Conservation (phyloP, 768 basidiomycete species). For the Leccinellum luteum region DNA sequence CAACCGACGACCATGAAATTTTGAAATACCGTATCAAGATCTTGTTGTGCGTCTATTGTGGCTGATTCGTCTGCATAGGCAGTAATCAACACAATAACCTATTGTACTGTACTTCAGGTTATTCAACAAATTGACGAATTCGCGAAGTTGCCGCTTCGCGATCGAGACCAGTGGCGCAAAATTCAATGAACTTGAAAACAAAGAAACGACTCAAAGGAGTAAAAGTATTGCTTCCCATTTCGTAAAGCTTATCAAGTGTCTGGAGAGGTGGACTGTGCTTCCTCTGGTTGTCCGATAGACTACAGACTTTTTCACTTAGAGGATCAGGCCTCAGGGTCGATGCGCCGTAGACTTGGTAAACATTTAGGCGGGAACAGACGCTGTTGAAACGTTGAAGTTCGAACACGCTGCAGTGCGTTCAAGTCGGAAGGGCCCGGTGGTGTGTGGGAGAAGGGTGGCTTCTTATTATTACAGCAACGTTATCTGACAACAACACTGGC, state of each 20-base stretch:
- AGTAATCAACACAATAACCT: not conserved
- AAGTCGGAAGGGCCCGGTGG: not conserved
- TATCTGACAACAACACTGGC: not conserved
- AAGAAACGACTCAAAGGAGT: not conserved
- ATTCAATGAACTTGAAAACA: not conserved
- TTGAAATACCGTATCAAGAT: no score
- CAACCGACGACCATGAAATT: no score
- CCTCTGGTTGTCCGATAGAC: not conserved
- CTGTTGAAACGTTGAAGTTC: no score
- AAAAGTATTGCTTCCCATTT: not conserved
- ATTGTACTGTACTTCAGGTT: no score
- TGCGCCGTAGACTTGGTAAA: not conserved
- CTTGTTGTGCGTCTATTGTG: not conserved
- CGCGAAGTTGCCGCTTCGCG: no score
- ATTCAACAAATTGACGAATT: no score
- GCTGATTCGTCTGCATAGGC: not conserved
- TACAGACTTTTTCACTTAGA: not conserved
- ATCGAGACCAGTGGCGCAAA: not conserved
- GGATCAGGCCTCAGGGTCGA: not conserved
- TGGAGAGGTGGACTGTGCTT: not conserved
- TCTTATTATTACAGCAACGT: not conserved
- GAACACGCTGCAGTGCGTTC: no score
- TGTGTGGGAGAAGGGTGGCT: not conserved
- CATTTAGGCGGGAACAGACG: not conserved
- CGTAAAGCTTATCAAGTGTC: no score